Percentiles rank a stretch among this genome's conserved stretches.
Conservation (phyloP, 331 rosid genomes). For the Rhamnella rubrinervis region DNA sequence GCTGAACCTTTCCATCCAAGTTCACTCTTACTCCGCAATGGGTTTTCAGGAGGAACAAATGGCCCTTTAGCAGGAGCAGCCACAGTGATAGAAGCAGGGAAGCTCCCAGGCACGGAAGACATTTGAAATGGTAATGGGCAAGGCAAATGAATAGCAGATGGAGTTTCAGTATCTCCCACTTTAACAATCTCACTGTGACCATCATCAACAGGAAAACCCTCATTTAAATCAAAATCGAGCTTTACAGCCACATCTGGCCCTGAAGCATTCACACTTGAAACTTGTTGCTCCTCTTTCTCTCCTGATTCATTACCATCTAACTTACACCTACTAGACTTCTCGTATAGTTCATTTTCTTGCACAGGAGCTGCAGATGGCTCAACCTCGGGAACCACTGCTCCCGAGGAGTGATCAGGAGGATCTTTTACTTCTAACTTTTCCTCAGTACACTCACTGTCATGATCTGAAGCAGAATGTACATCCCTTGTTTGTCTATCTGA, state of each 20-base stretch:
- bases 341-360: constrained; percentile 38
- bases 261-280: constrained; percentile 37
- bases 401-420: constrained; percentile 19
- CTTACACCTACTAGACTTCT: constrained; percentile 30
- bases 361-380: constrained; percentile 24
- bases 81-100: constrained; percentile 62
- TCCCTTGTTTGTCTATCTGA: constrained; percentile 26
- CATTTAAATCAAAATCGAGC: constrained; percentile 77
- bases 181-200: constrained; percentile 46
- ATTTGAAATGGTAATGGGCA: constrained; percentile 51
- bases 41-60: constrained; percentile 65
- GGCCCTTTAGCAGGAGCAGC: constrained; percentile 84
- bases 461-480: constrained; percentile 21
- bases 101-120: constrained; percentile 48
- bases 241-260: constrained; percentile 45
- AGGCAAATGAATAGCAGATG: constrained; percentile 41
- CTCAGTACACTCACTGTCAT: constrained; percentile 28
- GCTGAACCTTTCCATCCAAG: constrained; percentile 96
- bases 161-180: constrained; percentile 33
- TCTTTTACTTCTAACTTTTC: constrained; percentile 36
- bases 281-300: constrained; percentile 37
- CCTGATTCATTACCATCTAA: constrained; percentile 31
- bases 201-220: constrained; percentile 65
- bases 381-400: constrained; percentile 4
- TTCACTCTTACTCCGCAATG: constrained; percentile 55